Conservation (phyloP, 1,284 basidiomycete genomes). For the Inonotus hispidus region DNA sequence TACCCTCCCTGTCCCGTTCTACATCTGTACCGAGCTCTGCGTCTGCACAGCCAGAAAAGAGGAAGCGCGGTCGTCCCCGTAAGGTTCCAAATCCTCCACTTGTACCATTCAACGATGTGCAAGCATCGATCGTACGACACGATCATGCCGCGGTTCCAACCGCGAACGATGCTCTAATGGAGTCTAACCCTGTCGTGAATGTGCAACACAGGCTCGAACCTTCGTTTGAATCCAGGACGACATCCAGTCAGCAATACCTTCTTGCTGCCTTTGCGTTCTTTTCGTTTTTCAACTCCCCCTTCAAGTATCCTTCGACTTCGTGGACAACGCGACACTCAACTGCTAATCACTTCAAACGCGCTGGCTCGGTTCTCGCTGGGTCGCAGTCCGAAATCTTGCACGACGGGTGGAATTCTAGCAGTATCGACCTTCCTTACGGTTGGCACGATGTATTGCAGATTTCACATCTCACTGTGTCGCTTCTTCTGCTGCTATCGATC, state of each 20-base stretch:
- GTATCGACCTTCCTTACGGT: constrained; percentile 29
- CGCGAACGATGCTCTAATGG: constrained; percentile 2
- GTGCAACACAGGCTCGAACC: neutral
- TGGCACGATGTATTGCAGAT: constrained; percentile 49
- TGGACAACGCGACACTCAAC: constrained; percentile 19
- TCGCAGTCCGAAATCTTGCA: constrained; percentile 18
- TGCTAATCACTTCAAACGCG: constrained; percentile 25
- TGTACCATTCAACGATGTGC: neutral
- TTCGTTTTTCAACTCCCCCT: constrained; percentile 70
- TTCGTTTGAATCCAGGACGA: constrained; percentile 3
- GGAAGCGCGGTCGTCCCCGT: constrained; percentile 73
- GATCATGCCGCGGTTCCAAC: constrained; percentile 10
- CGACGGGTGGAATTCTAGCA: neutral
- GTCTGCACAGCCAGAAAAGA: constrained; percentile 53
- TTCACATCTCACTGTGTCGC: constrained; percentile 57
- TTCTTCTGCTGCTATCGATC: constrained; percentile 54
- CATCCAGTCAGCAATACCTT: constrained; percentile 47
- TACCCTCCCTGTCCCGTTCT: constrained; percentile 4
- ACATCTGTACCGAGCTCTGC: constrained; percentile 18
- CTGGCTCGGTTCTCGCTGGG: constrained; percentile 27
- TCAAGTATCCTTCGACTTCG: constrained; percentile 38
- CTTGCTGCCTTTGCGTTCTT: constrained; percentile 72
- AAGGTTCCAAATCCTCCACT: constrained; percentile 38
- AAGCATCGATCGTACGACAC: constrained; percentile 12
- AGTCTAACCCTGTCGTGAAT: neutral